Evolutionary conservation across 441 rosid genomes (phyloP).

Genomic region (Breynia disticha): DNA sequence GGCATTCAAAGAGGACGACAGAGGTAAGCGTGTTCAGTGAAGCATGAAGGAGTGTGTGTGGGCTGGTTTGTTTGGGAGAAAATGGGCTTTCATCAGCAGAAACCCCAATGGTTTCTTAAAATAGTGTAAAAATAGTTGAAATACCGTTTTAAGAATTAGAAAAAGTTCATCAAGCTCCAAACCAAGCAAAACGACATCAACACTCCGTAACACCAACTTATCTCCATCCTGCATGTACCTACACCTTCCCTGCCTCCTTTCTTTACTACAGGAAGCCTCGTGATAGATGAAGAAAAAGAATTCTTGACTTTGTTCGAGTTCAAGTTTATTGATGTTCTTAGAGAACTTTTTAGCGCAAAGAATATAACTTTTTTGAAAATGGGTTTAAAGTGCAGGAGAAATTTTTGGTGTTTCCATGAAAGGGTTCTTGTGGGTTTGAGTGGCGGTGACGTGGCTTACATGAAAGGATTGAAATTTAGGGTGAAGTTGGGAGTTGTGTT

Average conservation of each 20-base stretch:
- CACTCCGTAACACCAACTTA: conserved; percentile 30
- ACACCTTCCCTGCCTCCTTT: conserved; percentile 39
- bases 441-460: conserved; percentile 37
- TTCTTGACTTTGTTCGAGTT: conserved; percentile 29
- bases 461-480: conserved; percentile 8
- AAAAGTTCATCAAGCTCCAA: conserved; percentile 47
- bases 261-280: conserved; percentile 42
- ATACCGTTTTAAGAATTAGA: conserved; percentile 79
- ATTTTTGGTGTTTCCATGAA: conserved; percentile 25
- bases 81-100: too few relatives aligned
- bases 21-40: too few relatives aligned
- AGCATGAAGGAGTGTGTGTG: too few relatives aligned
- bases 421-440: conserved; percentile 10
- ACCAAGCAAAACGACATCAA: conserved; percentile 29
- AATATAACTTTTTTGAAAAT: conserved; percentile 10
- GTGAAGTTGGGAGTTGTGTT: too few relatives aligned
- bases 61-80: too few relatives aligned
- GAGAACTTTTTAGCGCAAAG: conserved; percentile 17
- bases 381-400: background rate
- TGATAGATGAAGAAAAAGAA: background rate
- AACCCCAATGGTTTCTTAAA: too few relatives aligned
- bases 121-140: too few relatives aligned
- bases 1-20: too few relatives aligned
- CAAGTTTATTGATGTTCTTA: conserved; percentile 30
- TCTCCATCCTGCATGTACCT: conserved; percentile 59